phyloP scores from a whole-genome alignment of 257 asterid genomes.

The Echium plantagineum region DNA sequence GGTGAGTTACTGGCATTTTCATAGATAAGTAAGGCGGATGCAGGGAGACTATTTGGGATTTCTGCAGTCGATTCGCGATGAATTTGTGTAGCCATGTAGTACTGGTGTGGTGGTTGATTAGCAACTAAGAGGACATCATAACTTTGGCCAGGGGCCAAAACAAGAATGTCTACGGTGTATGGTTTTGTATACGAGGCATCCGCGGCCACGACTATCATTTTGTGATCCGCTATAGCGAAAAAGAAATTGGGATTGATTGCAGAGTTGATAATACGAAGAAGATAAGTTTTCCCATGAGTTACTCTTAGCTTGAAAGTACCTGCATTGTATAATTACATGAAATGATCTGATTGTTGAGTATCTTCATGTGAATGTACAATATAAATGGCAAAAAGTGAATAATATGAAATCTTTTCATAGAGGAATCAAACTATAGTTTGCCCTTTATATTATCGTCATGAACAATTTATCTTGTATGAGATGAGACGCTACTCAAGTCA shows the following conservation, averaged over 20 bases:
- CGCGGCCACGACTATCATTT: neutral
- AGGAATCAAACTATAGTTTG: too few species aligned
- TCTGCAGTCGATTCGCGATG: neutral
- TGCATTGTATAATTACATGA: neutral
- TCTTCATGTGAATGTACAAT: too few species aligned
- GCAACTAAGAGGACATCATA: conserved; percentile 1
- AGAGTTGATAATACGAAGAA: neutral
- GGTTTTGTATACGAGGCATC: neutral
- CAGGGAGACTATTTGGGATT: neutral
- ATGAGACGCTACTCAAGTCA: too few species aligned
- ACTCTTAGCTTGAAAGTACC: neutral
- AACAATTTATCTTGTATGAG: too few species aligned
- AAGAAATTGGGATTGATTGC: neutral
- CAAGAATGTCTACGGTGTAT: neutral
- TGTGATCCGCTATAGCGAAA: conserved; percentile 1
- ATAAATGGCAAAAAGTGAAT: too few species aligned
- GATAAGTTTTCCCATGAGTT: conserved; percentile 1
- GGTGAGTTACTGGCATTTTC: neutral
- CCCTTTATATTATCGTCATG: too few species aligned
- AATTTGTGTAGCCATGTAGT: neutral
- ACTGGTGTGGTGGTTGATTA: neutral
- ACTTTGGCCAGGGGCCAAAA: neutral
- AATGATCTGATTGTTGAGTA: too few species aligned
- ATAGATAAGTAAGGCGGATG: neutral
- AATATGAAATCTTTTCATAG: too few species aligned